Evolutionary conservation across 208 protist species (phyloP), one percentile per base, ranked within the genome.

Genomic region (Crithidia mellificae): DNA sequence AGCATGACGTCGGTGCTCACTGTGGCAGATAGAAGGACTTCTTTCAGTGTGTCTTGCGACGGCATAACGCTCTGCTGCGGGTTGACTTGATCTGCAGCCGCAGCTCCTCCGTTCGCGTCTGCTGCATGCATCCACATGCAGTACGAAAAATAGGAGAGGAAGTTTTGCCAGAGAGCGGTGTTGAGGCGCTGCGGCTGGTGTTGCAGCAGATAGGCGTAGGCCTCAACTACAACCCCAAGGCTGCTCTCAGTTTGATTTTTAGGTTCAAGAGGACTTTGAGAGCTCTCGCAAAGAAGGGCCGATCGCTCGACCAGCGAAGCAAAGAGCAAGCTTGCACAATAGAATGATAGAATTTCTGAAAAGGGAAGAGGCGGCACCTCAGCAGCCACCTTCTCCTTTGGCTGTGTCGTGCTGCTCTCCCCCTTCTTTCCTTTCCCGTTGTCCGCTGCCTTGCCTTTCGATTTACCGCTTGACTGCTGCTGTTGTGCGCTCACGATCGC

Each of bases 161-260:
- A 68, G 32, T 52, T 59, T 17, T 43, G 25, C 70, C 70, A 76
- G 20, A 70, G 20, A 17, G 27, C 46, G 4, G 56, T 20, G 20
- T 47, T 76, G 47, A 76, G 70, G 9, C 49, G 70, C 54, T 69
- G 70, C 15, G 54, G 57, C 49, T 76, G 70, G 34, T 76, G 24
- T 39, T 70, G 70, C 46, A 70, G 46, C 0, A 76, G 49, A 46
- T 64, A 70, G 0, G 36, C 20, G 63, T 76, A 76, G 20, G 55
- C 44, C 3, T 44, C 34, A 12, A 57, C 2, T 0, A 58, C 62
- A 46, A 17, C 41, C 4, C 8, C 4, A 17, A 46, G 8, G 34
- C 11, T 11, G 7, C 34, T 12, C 34, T 38, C 34, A n/a, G n/a
- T n/a, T n/a, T n/a, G n/a, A n/a, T n/a, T n/a, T n/a, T n/a, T n/a